Percentiles rank a stretch among this genome's conserved stretches.
These are phyloP conservation scores for Thalia dealbata DNA, from an alignment of 176 grass and related monocot genomes.

Conservation along the genomic window DNA sequence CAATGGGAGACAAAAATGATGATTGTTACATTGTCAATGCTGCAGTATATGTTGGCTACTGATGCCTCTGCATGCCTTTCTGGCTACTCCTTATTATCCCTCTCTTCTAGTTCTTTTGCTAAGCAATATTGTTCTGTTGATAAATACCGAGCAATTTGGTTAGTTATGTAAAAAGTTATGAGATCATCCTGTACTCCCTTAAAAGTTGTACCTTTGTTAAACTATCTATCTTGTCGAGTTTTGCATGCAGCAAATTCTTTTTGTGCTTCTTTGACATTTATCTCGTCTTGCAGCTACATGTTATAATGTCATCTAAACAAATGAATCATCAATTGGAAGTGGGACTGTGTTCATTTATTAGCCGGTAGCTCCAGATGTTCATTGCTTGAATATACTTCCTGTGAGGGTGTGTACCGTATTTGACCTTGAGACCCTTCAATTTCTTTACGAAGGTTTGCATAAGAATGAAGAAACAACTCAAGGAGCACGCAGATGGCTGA, in stretches of 20 bases:
- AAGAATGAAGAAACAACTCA: no score
- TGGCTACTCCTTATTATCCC: not conserved
- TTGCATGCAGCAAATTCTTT: not conserved
- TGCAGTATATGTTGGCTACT: slow-evolving; percentile 69
- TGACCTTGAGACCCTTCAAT: no score
- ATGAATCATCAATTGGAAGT: no score
- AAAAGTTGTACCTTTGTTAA: no score
- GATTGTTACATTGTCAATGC: slow-evolving; percentile 93
- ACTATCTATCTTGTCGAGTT: not conserved
- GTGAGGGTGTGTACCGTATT: no score
- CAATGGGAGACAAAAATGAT: slow-evolving; percentile 94
- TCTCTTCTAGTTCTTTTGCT: not conserved
- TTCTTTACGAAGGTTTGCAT: no score
- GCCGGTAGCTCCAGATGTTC: no score
- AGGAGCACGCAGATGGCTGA: not conserved
- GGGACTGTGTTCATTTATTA: no score
- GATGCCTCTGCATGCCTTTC: slow-evolving; percentile 1
- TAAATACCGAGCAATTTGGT: no score
- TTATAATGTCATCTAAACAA: no score
- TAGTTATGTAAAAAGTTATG: not conserved
- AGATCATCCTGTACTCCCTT: not conserved
- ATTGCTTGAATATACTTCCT: no score
- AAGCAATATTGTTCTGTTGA: not conserved
- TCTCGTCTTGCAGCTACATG: not conserved
- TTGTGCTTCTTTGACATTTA: not conserved